Conservation (phyloP, 768 basidiomycete genomes). For the Gloeostereum incarnatum region DNA sequence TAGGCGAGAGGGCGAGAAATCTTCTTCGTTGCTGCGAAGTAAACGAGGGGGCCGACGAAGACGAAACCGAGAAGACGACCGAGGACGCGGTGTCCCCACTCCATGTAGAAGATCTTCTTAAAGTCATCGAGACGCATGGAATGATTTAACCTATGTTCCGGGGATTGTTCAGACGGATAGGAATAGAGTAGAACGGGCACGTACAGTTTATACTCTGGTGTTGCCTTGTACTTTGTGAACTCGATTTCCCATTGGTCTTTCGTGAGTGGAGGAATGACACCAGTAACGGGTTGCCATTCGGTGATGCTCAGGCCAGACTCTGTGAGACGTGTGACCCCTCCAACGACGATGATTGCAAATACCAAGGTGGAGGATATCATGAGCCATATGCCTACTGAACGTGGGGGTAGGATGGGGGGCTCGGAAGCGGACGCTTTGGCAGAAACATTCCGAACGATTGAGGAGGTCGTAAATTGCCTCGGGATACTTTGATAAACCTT, state of each 20-base stretch:
- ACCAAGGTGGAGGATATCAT: slow-evolving; percentile 78
- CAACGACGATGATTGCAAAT: slow-evolving; percentile 89
- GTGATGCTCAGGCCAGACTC: slow-evolving; percentile 98
- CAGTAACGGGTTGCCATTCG: slow-evolving; percentile 93
- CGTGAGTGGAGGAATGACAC: slow-evolving; percentile 76
- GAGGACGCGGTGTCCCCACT: slow-evolving; percentile 92
- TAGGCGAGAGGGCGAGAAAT: slow-evolving; percentile 54
- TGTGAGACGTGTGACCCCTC: slow-evolving; percentile 92
- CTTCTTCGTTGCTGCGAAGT: slow-evolving; percentile 65
- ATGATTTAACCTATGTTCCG: slow-evolving; percentile 64
- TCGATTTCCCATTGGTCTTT: slow-evolving; percentile 74
- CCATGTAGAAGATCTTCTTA: slow-evolving; percentile 96
- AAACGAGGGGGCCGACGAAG: slow-evolving; percentile 78
- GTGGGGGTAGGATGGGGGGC: slow-evolving; percentile 53
- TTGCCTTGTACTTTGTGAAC: slow-evolving; percentile 89
- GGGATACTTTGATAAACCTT: no score
- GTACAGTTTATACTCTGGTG: slow-evolving; percentile 93
- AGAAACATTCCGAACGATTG: no score
- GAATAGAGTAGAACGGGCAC: slow-evolving; percentile 18
- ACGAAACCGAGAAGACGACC: slow-evolving; percentile 79
- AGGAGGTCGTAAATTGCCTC: no score
- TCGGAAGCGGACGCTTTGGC: no score
- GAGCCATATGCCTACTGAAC: slow-evolving; percentile 77
- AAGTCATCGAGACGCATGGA: slow-evolving; percentile 84
- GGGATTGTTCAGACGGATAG: slow-evolving; percentile 4